phyloP scores from a whole-genome alignment of 148 eudicot genomes.

The Amaranthus hypochondriacus region DNA sequence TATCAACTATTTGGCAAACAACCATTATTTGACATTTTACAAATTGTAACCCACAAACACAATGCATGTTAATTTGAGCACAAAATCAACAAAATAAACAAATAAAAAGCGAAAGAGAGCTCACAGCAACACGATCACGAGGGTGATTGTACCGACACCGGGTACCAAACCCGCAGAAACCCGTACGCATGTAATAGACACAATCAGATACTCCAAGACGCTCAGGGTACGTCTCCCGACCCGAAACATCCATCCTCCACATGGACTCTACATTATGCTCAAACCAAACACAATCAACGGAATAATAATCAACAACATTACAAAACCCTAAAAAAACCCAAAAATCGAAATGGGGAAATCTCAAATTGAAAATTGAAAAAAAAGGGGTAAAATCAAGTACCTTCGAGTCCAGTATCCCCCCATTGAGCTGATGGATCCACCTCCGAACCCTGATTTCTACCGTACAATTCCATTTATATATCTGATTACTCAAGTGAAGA shows the following conservation, averaged over 20 bases:
- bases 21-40: neutral
- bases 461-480: constrained; percentile 35
- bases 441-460: constrained; percentile 28
- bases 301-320: constrained; percentile 6
- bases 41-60: neutral
- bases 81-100: neutral
- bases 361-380: neutral
- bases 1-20: neutral
- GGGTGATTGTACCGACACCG: constrained; percentile 87
- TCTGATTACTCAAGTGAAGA: neutral
- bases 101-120: constrained; percentile 4
- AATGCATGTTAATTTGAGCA: constrained; percentile 13
- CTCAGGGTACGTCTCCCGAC: constrained; percentile 66
- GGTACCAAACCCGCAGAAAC: constrained; percentile 60
- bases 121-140: constrained; percentile 62
- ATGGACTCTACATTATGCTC: constrained; percentile 54
- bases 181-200: constrained; percentile 70
- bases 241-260: constrained; percentile 49
- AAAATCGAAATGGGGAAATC: neutral
- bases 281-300: constrained; percentile 1
- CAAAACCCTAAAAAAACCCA: constrained; percentile 6
- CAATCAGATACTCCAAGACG: constrained; percentile 66
- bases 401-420: constrained; percentile 41
- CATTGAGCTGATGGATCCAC: constrained; percentile 32
- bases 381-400: constrained; percentile 6